Conservation (phyloP, 2,329 filamentous ascomycete species). For the Fusarium sterilihyphosum region DNA sequence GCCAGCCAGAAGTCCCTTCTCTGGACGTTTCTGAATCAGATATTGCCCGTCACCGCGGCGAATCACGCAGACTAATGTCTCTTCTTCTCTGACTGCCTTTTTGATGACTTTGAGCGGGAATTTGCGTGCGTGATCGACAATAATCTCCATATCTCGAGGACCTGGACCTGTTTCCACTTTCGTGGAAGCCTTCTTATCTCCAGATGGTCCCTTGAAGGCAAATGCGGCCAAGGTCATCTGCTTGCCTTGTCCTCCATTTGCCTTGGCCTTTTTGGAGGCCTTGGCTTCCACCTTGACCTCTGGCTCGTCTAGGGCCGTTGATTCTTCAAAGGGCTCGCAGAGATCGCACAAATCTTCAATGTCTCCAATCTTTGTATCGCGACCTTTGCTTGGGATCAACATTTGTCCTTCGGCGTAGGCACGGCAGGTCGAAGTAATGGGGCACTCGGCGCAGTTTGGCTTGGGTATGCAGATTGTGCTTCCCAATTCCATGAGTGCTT, state of each 20-base stretch:
- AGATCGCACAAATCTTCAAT: conserved; percentile 63
- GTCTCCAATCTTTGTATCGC: conserved; percentile 47
- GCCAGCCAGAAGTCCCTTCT: conserved; percentile 64
- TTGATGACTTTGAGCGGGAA: conserved; percentile 64
- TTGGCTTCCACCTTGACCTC: conserved; percentile 10
- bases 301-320: conserved; percentile 34
- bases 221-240: conserved; percentile 51
- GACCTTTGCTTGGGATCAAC: conserved; percentile 35
- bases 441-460: conserved; percentile 64
- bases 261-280: conserved; percentile 16
- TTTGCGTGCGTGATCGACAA: conserved; percentile 57
- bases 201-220: conserved; percentile 41
- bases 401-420: conserved; percentile 59
- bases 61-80: conserved; percentile 64
- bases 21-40: conserved; percentile 61
- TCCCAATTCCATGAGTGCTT: conserved; percentile 73
- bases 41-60: conserved; percentile 55
- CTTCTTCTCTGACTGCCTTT: conserved; percentile 62
- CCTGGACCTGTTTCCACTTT: conserved; percentile 21
- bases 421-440: conserved; percentile 61
- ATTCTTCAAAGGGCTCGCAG: conserved; percentile 59
- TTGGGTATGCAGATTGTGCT: conserved; percentile 70
- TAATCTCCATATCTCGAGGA: conserved; percentile 45
- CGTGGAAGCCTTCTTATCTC: neutral
- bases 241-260: conserved; percentile 18